These are phyloP conservation scores for Neofusicoccum sp. DNA, from an alignment of 2,329 filamentous ascomycete species.

Conservation along the genomic window DNA sequence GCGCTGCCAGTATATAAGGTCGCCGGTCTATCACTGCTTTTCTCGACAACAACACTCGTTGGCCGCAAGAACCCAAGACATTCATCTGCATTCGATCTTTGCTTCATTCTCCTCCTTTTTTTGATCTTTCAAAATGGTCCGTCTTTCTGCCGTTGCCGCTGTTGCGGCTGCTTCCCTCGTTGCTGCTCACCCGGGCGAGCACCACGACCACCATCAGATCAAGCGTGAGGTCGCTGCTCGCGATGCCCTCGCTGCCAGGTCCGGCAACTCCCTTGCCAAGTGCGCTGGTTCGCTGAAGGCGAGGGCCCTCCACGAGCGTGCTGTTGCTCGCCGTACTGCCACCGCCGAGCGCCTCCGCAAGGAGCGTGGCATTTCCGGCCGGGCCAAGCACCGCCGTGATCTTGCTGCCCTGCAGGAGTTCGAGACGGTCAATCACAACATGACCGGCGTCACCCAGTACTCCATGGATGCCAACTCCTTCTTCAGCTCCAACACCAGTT, in stretches of 20 bases:
- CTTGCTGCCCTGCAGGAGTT: slow-evolving; percentile 31
- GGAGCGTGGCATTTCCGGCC: slow-evolving; percentile 25
- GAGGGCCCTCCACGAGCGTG: slow-evolving; percentile 24
- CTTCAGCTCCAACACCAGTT: slow-evolving; percentile 33
- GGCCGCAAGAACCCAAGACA: background rate
- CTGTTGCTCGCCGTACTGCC: slow-evolving; percentile 25
- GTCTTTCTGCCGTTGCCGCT: slow-evolving; percentile 25
- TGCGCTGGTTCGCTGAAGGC: slow-evolving; percentile 27
- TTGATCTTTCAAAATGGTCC: slow-evolving; percentile 23
- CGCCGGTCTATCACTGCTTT: slow-evolving; percentile 5
- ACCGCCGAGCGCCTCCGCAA: slow-evolving; percentile 25
- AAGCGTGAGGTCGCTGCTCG: slow-evolving; percentile 32
- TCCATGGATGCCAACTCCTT: slow-evolving; percentile 28
- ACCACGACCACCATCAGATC: slow-evolving; percentile 31
- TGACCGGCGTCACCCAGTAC: slow-evolving; percentile 24
- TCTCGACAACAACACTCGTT: slow-evolving; percentile 9
- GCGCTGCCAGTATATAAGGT: slow-evolving; percentile 9
- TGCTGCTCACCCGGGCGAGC: slow-evolving; percentile 34
- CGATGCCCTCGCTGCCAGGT: slow-evolving; percentile 24
- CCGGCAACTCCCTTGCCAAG: slow-evolving; percentile 24
- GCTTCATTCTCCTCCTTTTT: background rate
- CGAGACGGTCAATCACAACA: slow-evolving; percentile 32
- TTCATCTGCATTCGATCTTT: background rate
- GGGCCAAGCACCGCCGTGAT: slow-evolving; percentile 28
- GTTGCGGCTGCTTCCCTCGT: slow-evolving; percentile 23